Conservation (phyloP, 1,284 basidiomycete genomes). For the Ganoderma lucidum region DNA sequence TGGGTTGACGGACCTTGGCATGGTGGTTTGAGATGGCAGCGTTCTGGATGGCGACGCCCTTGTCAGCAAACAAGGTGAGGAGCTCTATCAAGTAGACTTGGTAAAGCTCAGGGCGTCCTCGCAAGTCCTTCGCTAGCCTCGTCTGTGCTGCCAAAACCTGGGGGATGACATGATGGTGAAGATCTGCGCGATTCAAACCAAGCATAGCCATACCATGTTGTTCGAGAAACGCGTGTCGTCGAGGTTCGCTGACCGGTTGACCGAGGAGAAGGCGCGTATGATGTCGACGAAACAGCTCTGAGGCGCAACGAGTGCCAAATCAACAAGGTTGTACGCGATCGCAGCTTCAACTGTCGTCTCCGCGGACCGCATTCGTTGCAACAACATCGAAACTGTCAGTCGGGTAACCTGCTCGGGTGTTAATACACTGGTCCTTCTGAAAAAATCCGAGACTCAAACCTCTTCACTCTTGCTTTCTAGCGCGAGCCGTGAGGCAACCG, state of each 20-base stretch:
- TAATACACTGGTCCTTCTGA: not conserved
- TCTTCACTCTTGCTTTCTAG: conserved; percentile 86
- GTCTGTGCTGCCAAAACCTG: conserved; percentile 90
- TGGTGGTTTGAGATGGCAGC: conserved; percentile 68
- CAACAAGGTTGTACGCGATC: conserved; percentile 91
- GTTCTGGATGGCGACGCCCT: conserved; percentile 92
- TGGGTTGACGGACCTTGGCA: conserved; percentile 63
- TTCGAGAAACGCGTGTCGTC: conserved; percentile 88
- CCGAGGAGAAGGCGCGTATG: conserved; percentile 85
- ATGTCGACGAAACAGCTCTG: conserved; percentile 86
- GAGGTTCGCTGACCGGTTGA: conserved; percentile 84
- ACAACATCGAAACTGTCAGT: conserved; percentile 90
- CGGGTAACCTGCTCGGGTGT: conserved; percentile 69
- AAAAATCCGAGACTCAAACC: conserved; percentile 48
- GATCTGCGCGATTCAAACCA: not conserved
- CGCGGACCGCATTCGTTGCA: conserved; percentile 87
- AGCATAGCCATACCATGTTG: conserved; percentile 67
- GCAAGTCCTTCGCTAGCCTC: conserved; percentile 81
- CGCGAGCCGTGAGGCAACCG: conserved; percentile 85
- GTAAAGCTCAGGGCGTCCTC: conserved; percentile 77
- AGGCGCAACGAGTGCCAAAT: conserved; percentile 85
- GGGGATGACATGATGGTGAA: not conserved
- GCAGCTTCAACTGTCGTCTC: conserved; percentile 90
- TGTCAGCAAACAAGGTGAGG: conserved; percentile 88
- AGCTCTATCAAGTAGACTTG: conserved; percentile 87